Evolutionary conservation across 2,329 filamentous ascomycete species (phyloP).

Genomic region (Alternaria sp.): DNA sequence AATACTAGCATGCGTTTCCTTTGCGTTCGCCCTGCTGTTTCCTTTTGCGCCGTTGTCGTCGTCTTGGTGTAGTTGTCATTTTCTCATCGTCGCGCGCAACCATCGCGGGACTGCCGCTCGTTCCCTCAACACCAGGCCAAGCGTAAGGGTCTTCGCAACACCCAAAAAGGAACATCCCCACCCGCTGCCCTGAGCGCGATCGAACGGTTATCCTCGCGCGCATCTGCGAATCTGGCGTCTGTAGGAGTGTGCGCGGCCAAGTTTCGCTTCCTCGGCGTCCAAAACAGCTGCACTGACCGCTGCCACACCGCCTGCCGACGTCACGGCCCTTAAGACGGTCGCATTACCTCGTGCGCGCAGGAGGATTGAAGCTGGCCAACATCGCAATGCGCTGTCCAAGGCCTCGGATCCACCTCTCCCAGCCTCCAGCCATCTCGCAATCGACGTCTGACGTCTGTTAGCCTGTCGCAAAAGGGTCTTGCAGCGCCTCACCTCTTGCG

Average conservation of each 20-base stretch:
- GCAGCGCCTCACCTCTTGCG: slow-evolving; percentile 41
- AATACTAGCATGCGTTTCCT: slow-evolving; percentile 43
- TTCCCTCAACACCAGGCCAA: slow-evolving; percentile 28
- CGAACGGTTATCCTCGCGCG: slow-evolving; percentile 26
- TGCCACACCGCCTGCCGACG: slow-evolving; percentile 50
- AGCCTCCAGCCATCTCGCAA: slow-evolving; percentile 41
- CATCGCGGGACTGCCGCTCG: slow-evolving; percentile 30
- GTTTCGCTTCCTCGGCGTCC: slow-evolving; percentile 38
- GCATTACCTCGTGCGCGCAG: slow-evolving; percentile 39
- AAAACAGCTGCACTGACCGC: slow-evolving; percentile 50
- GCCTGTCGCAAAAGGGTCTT: slow-evolving; percentile 39
- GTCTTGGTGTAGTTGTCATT: slow-evolving; percentile 10
- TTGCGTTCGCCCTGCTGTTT: slow-evolving; percentile 38
- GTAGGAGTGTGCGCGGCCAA: slow-evolving; percentile 27
- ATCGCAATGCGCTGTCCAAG: slow-evolving; percentile 51
- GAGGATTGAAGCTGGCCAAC: slow-evolving; percentile 39
- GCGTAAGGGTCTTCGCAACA: slow-evolving; percentile 21
- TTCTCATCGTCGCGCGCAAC: slow-evolving; percentile 26
- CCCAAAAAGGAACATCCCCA: slow-evolving; percentile 16
- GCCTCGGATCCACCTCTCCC: slow-evolving; percentile 40
- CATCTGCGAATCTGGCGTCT: slow-evolving; percentile 24
- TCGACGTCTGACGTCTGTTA: slow-evolving; percentile 48
- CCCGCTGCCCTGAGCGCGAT: slow-evolving; percentile 15
- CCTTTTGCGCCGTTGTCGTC: slow-evolving; percentile 22
- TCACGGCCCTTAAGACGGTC: slow-evolving; percentile 46